Conservation (phyloP, 148 eudicot genomes). For the Simmondsia chinensis region DNA sequence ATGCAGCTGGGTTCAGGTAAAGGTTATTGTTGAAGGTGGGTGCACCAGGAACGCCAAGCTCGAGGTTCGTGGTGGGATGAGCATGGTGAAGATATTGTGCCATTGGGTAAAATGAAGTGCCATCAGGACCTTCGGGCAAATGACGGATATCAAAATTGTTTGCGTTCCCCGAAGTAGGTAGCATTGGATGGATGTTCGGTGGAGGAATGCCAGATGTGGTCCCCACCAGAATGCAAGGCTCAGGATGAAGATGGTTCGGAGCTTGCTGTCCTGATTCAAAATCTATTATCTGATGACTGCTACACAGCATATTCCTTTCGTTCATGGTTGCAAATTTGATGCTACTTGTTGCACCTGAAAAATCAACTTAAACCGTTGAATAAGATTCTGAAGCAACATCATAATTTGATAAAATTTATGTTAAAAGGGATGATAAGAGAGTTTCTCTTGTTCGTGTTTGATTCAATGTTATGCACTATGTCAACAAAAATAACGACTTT, state of each 20-base stretch:
- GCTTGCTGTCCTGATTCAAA: conserved; percentile 47
- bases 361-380: no score
- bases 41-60: conserved; percentile 30
- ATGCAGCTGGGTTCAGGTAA: conserved; percentile 41
- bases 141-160: conserved; percentile 38
- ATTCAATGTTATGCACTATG: no score
- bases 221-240: conserved; percentile 47
- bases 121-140: conserved; percentile 33
- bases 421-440: no score
- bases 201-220: conserved; percentile 37
- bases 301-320: conserved; percentile 52
- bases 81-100: conserved; percentile 41
- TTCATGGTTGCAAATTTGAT: conserved; percentile 62
- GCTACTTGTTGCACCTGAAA: no score
- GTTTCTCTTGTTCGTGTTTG: no score
- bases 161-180: conserved; percentile 44
- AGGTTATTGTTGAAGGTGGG: conserved; percentile 34
- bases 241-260: conserved; percentile 43
- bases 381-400: no score
- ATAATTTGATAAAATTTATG: no score
- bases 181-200: conserved; percentile 25
- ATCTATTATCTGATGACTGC: conserved; percentile 43
- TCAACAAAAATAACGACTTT: no score
- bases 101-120: conserved; percentile 41
- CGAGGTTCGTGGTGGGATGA: conserved; percentile 51